A percentile compares a stretch with the other conserved stretches of the same genome.
Evolutionary conservation across 1,139 yeast genomes (phyloP).

Genomic region (Pichia sp.): DNA sequence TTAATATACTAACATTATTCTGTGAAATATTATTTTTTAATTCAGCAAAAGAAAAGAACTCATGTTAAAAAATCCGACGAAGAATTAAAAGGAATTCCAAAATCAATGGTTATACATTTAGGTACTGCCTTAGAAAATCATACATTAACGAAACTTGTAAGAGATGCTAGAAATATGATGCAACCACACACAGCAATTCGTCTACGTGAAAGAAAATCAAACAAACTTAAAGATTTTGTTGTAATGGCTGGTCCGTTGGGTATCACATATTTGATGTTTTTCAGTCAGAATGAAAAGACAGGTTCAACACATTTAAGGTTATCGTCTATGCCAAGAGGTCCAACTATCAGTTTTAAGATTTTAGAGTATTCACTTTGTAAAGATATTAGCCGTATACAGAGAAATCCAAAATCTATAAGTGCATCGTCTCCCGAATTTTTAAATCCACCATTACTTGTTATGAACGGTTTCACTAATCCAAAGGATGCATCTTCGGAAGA

Average conservation of each 20-base stretch:
- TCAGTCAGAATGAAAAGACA: slow-evolving; percentile 69
- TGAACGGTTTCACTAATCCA: slow-evolving; percentile 74
- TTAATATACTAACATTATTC: slow-evolving; percentile 4
- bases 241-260: slow-evolving; percentile 98
- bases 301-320: slow-evolving; percentile 81
- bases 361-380: slow-evolving; percentile 72
- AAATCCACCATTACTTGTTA: slow-evolving; percentile 82
- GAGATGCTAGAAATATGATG: slow-evolving; percentile 85
- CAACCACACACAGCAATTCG: slow-evolving; percentile 95
- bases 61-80: slow-evolving; percentile 65
- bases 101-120: slow-evolving; percentile 86
- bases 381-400: slow-evolving; percentile 68
- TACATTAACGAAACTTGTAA: slow-evolving; percentile 74
- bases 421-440: slow-evolving; percentile 57
- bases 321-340: slow-evolving; percentile 90
- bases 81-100: slow-evolving; percentile 68
- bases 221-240: slow-evolving; percentile 80
- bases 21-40: background rate
- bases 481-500: slow-evolving; percentile 59
- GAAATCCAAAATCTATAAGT: slow-evolving; percentile 63
- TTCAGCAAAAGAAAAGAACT: slow-evolving; percentile 66
- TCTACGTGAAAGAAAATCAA: slow-evolving; percentile 77
- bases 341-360: slow-evolving; percentile 79
- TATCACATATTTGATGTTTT: slow-evolving; percentile 79
- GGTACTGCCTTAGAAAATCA: slow-evolving; percentile 78